Base-by-base conservation (phyloP, 2,329 filamentous ascomycete genomes). In the Lojkania enalia region DNA sequence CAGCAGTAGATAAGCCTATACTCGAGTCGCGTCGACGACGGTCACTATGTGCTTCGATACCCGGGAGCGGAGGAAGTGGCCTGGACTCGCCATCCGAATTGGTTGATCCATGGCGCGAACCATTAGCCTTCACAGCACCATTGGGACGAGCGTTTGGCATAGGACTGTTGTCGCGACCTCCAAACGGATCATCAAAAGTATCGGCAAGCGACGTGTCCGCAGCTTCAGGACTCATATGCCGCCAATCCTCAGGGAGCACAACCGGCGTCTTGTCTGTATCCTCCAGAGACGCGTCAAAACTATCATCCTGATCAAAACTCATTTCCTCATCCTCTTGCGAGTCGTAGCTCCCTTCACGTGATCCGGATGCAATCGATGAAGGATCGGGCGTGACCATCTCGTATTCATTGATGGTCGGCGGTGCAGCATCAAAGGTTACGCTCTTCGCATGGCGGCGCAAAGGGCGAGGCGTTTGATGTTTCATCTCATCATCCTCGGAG, bases 251-350 rank as follows among this genome's bases (percentile, higher is more conserved):
- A 0, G 94, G 94, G 16, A 95, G 82, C n/a, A 99, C 92, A 9
- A 99, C 94, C 0, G 94, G 94, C 1, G 94, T 97, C 77, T 97
- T 97, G 63, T 95, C 90, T 4, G 90, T 92, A 63, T 97, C 92
- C 71, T 97, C 92, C 1, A 97, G 79, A 5, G 90, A 95, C 12
- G 89, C 92, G 70, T 97, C 92, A 58, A 97, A 97, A 73, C 92
- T 96, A 64, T 96, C 92, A 31, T 92, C 88, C 32, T 81, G 79
- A 42, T 77, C 75, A 48, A 77, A 77, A 63, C 72, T 87, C 30
- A 90, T 82, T 14, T 87, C 85, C 19, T 87, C 84, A 11, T 89
- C 86, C 21, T 88, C 83, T 2, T 77, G 76, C 0, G 89, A 92
- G 51, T 96, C 91, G 67, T 88, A 96, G 73, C 92, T 97, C 31